Evolutionary conservation across 345 rosid genomes (phyloP).

Genomic region (Diplotaxis tenuifolia): DNA sequence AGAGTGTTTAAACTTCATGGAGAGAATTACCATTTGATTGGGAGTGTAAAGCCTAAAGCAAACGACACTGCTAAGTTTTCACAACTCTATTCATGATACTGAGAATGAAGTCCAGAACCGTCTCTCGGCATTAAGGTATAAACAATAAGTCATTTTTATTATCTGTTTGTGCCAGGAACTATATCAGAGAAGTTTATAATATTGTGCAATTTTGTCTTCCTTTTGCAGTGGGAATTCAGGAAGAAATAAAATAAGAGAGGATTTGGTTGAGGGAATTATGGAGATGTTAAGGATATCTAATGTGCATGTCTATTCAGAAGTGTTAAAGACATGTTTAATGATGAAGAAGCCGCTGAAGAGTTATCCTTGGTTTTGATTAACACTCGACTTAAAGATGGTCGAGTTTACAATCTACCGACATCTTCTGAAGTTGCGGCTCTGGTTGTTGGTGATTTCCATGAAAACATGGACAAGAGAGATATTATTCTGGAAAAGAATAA

Average conservation of each 20-base stretch:
- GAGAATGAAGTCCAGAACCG: background rate
- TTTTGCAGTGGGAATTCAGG: background rate
- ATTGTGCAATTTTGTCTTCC: too few relatives aligned
- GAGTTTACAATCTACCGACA: background rate
- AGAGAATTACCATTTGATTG: background rate
- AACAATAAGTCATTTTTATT: too few relatives aligned
- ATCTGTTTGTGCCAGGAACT: too few relatives aligned
- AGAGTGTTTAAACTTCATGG: background rate
- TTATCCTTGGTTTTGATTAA: background rate
- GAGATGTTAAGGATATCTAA: background rate
- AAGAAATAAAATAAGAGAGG: background rate
- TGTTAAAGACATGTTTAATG: background rate
- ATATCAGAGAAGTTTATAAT: too few relatives aligned
- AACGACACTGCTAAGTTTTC: background rate
- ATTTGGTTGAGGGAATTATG: background rate
- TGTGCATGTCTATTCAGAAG: background rate
- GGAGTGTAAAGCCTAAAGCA: background rate
- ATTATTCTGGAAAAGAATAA: background rate
- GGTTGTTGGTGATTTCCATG: background rate
- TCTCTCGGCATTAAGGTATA: background rate
- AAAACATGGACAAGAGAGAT: background rate
- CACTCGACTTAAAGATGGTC: background rate
- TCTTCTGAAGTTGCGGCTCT: background rate
- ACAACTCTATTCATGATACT: background rate
- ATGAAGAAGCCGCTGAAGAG: background rate